Evolutionary conservation across 352 stramenopile genomes (phyloP).

Genomic region (Blastocystis sp.): DNA sequence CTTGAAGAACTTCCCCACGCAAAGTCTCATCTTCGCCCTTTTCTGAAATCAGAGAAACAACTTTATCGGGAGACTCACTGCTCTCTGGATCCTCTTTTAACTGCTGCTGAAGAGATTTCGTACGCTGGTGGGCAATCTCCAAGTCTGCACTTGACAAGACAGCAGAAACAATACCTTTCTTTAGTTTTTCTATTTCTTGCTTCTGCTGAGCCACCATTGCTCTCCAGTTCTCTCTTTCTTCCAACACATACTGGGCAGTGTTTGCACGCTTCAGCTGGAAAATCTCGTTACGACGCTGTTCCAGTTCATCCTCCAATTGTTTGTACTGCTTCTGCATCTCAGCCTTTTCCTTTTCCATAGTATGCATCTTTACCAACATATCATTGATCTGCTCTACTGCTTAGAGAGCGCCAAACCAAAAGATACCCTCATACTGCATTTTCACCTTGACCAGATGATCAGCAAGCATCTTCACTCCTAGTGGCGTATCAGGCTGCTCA

Average conservation of each 20-base stretch:
- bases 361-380: conserved; percentile 24
- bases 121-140: background rate
- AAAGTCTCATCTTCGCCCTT: background rate
- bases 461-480: conserved; percentile 61
- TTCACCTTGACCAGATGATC: conserved; percentile 62
- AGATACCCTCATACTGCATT: conserved; percentile 47
- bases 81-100: background rate
- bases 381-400: conserved; percentile 53
- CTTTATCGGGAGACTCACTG: background rate
- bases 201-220: conserved; percentile 32
- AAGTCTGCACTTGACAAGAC: background rate
- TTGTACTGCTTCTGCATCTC: background rate
- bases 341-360: conserved; percentile 51
- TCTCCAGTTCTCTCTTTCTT: conserved; percentile 60
- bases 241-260: conserved; percentile 10
- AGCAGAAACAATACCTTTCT: background rate
- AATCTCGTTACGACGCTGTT: conserved; percentile 21
- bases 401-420: background rate
- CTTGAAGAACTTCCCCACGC: background rate
- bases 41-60: background rate
- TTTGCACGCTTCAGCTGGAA: conserved; percentile 44
- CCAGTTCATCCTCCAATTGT: conserved; percentile 35
- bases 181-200: conserved; percentile 21
- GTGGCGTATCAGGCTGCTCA: background rate
- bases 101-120: conserved; percentile 8